Conservation (phyloP, 176 grass and related monocot species). For the Puccinellia tenuiflora region DNA sequence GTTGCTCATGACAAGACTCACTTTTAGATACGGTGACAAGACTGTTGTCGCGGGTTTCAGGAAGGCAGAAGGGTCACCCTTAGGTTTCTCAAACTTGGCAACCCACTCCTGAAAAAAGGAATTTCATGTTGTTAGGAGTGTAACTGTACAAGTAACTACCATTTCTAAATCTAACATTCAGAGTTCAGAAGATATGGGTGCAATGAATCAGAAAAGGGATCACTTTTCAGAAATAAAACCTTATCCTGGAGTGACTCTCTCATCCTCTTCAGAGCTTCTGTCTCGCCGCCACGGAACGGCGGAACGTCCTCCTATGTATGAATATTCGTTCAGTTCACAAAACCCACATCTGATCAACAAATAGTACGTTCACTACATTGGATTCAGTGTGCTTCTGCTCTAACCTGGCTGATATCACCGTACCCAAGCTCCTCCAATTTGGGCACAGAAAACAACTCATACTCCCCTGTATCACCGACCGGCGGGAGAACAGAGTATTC, state of each 20-base stretch:
- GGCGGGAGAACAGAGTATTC: slow-evolving; percentile 62
- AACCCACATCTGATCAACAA: neutral
- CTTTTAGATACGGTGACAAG: slow-evolving; percentile 85
- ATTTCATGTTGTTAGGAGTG: neutral
- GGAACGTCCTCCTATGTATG: slow-evolving; percentile 66
- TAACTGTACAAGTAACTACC: neutral
- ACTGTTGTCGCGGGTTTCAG: slow-evolving; percentile 74
- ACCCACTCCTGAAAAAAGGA: slow-evolving; percentile 58
- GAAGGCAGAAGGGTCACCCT: slow-evolving; percentile 84
- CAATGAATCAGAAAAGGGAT: neutral
- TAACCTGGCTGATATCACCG: slow-evolving; percentile 64
- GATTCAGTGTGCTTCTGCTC: neutral
- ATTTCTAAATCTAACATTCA: slow-evolving; percentile 8
- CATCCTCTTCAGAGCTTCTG: slow-evolving; percentile 75
- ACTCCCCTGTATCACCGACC: slow-evolving; percentile 51
- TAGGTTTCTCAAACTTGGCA: slow-evolving; percentile 93
- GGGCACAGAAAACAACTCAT: slow-evolving; percentile 57
- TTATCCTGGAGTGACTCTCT: slow-evolving; percentile 61
- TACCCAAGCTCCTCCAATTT: slow-evolving; percentile 79
- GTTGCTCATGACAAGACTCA: slow-evolving; percentile 4
- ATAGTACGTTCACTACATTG: neutral
- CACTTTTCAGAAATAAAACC: slow-evolving; percentile 26
- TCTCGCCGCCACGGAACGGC: slow-evolving; percentile 60
- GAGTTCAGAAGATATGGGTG: neutral
- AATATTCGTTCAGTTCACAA: neutral